Base-by-base conservation (phyloP, 2,329 filamentous ascomycete genomes). In the Fusarium guadeloupense region DNA sequence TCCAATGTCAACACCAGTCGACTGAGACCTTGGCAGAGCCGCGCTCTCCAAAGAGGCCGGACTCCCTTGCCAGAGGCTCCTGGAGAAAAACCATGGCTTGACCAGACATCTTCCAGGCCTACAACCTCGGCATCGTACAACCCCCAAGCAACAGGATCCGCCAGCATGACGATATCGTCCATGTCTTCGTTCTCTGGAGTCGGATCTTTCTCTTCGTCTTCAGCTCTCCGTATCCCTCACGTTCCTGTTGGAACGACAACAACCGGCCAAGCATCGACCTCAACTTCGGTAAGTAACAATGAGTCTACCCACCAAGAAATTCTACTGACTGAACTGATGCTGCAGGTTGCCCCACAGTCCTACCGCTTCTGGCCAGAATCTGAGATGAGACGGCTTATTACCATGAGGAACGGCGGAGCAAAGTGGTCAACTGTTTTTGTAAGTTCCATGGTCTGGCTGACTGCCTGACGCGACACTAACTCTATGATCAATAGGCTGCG, bases 291-390 rank as follows among this genome's bases (percentile, higher is more conserved):
- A 38, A 30, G 33, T 30, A 21, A 3, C 5, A 20, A 41, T 16
- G 13, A 12, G 3, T 34, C 9, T 8, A 8, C 4, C 8, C 6
- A 25, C 9, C 7, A 23, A n/a, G 19, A 20, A 13, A 16, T 4
- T 4, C 6, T n/a, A n/a, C 35, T n/a, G 25, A 23, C 35, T 21
- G 5, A 21, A 12, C 13, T 21, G 13, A 19, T 23, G 2, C 13
- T 14, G 13, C 6, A 47, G 42, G 4, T 12, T 14, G n/a, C n/a
- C 3, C 10, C 37, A 4, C 33, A 30, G 4, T 28, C 14, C 17
- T 41, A 42, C 4, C 54, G 40, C n/a, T 59, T 30, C 19, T 59
- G 55, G 55, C 9, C 55, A 0, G 54, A 53, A 14, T n/a, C 34
- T 4, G 55, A 59, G 2, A 59, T 59, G 34, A 50, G 45, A 20